These are phyloP conservation scores for Lenwebbia sp. DNA, from an alignment of 345 rosid genomes.

Conservation along the genomic window DNA sequence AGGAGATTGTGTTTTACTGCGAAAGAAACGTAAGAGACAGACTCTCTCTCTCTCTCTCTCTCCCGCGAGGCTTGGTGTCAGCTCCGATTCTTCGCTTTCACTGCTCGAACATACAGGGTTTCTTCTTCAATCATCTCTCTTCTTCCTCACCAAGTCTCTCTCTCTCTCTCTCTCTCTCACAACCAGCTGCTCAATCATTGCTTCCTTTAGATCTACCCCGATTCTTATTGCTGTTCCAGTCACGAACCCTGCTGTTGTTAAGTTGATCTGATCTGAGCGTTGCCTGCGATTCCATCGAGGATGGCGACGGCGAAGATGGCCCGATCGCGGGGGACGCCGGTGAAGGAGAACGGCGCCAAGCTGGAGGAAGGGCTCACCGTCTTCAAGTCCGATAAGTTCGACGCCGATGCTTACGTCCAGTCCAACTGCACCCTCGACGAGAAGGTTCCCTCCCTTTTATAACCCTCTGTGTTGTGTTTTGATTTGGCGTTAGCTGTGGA, in stretches of 20 bases:
- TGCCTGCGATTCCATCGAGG: background rate
- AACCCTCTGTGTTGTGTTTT: background rate
- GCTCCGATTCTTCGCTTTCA: background rate
- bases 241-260: background rate
- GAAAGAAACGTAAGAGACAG: background rate
- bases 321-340: slow-evolving; percentile 49
- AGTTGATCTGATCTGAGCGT: slow-evolving; percentile 1
- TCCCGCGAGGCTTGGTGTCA: background rate
- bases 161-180: background rate
- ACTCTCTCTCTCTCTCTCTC: background rate
- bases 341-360: slow-evolving; percentile 65
- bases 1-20: background rate
- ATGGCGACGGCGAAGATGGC: slow-evolving; percentile 60
- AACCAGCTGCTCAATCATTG: background rate
- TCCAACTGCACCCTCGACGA: slow-evolving; percentile 95
- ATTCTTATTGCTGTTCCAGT: background rate
- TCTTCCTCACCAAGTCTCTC: background rate
- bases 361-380: slow-evolving; percentile 74
- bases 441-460: slow-evolving; percentile 35
- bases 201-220: background rate
- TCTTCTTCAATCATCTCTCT: background rate
- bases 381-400: slow-evolving; percentile 91
- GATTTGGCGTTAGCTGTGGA: background rate
- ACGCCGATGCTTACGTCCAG: slow-evolving; percentile 86
- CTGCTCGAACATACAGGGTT: background rate